Percentiles rank a stretch among this genome's conserved stretches.
Evolutionary conservation across 78 protist genomes (phyloP).

Genomic region (Monosiga brevicollis): DNA sequence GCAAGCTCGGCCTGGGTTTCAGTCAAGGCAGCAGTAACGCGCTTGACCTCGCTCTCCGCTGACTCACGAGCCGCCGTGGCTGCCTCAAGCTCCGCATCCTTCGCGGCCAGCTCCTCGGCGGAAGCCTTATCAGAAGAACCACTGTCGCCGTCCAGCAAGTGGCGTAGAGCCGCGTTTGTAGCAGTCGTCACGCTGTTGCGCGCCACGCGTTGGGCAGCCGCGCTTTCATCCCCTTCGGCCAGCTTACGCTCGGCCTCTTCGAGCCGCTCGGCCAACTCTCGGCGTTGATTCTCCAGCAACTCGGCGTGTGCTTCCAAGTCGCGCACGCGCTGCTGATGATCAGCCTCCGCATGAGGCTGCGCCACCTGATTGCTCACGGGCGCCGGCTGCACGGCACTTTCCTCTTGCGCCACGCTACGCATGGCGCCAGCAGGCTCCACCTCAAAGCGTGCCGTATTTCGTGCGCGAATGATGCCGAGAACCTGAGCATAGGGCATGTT

Average conservation of each 20-base stretch:
- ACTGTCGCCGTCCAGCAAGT: too few relatives aligned
- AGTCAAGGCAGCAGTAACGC: too few relatives aligned
- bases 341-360: background rate
- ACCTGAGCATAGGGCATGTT: background rate
- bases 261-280: background rate
- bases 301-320: background rate
- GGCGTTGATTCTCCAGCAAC: background rate
- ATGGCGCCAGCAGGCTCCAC: background rate
- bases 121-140: too few relatives aligned
- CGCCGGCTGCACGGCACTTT: background rate
- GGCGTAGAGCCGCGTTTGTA: background rate
- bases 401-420: background rate
- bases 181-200: background rate
- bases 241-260: background rate
- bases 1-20: too few relatives aligned
- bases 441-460: background rate
- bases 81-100: too few relatives aligned
- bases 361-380: background rate
- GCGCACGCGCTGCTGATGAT: background rate
- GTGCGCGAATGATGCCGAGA: background rate
- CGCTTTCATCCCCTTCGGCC: background rate
- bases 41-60: too few relatives aligned
- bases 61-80: too few relatives aligned
- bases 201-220: background rate
- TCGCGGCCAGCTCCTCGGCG: too few relatives aligned